Evolutionary conservation across 1,284 basidiomycete species (phyloP).

Genomic region (Tylopilus sp.): DNA sequence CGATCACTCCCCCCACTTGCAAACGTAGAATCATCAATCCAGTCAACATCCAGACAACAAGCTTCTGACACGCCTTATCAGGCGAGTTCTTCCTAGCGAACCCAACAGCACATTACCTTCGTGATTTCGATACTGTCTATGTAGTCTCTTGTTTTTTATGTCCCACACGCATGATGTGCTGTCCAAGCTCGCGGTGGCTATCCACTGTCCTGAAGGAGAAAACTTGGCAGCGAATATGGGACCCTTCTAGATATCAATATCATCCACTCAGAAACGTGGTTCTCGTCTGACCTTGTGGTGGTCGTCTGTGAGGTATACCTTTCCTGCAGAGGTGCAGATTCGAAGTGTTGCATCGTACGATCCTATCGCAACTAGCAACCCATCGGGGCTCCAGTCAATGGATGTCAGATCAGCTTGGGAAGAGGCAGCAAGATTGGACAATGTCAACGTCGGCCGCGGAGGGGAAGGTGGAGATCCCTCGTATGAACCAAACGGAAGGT

Average conservation of each 20-base stretch:
- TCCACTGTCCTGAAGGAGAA: slow-evolving; percentile 65
- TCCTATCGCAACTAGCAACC: slow-evolving; percentile 70
- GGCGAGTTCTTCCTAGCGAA: neutral
- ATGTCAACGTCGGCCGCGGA: slow-evolving; percentile 41
- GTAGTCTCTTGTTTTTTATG: slow-evolving; percentile 57
- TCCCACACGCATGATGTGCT: slow-evolving; percentile 77
- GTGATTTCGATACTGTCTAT: slow-evolving; percentile 64
- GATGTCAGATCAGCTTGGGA: slow-evolving; percentile 65
- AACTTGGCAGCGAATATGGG: slow-evolving; percentile 76
- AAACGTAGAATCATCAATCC: slow-evolving; percentile 72
- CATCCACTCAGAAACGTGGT: neutral
- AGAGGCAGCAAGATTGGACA: slow-evolving; percentile 50
- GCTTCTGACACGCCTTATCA: slow-evolving; percentile 39
- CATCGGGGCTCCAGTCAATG: slow-evolving; percentile 71
- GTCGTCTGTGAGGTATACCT: slow-evolving; percentile 56
- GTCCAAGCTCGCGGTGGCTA: slow-evolving; percentile 73
- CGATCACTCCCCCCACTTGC: slow-evolving; percentile 74
- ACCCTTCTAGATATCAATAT: slow-evolving; percentile 47
- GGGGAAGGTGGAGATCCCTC: slow-evolving; percentile 27
- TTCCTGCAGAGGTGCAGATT: slow-evolving; percentile 56
- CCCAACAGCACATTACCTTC: slow-evolving; percentile 47
- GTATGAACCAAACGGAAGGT: slow-evolving; percentile 49
- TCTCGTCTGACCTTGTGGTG: slow-evolving; percentile 58
- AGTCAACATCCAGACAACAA: slow-evolving; percentile 79
- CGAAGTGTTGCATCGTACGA: slow-evolving; percentile 72